A percentile compares a stretch with the other conserved stretches of the same genome.
Evolutionary conservation across 306 rosid genomes (phyloP).

Genomic region (Hylodesmum podocarpum): DNA sequence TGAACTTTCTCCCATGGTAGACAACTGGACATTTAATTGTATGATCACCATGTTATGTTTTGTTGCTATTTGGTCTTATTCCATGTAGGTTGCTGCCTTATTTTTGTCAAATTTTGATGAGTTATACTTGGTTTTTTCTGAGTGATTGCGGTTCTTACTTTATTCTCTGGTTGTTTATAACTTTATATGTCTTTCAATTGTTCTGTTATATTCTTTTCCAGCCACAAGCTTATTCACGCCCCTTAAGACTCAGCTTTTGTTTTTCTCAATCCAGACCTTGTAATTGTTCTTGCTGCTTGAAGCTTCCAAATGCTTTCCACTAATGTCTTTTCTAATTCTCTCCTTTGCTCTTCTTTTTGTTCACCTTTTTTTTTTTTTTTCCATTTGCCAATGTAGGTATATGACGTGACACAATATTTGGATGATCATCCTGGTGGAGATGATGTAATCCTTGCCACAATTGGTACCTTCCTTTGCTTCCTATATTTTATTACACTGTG

Average conservation of each 20-base stretch:
- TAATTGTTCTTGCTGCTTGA: not conserved
- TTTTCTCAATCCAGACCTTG: not conserved
- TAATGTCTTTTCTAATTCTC: not conserved
- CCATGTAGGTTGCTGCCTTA: not conserved
- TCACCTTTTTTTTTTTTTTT: not conserved
- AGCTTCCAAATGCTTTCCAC: slow-evolving; percentile 6
- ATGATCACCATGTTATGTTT: not conserved
- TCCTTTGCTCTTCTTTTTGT: slow-evolving; percentile 5
- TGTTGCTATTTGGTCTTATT: not conserved
- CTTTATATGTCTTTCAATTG: not conserved
- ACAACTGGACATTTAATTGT: too few species aligned
- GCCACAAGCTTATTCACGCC: not conserved
- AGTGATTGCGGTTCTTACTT: not conserved
- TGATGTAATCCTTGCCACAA: slow-evolving; percentile 67
- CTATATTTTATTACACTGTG: not conserved
- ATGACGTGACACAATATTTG: slow-evolving; percentile 74
- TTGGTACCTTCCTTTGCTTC: slow-evolving; percentile 51
- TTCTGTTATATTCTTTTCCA: not conserved
- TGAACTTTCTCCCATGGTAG: too few species aligned
- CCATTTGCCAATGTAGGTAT: slow-evolving; percentile 52
- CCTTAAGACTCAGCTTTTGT: not conserved
- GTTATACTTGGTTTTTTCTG: not conserved
- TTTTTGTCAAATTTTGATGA: not conserved
- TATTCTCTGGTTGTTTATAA: not conserved
- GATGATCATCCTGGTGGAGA: slow-evolving; percentile 98